A percentile compares a stretch with the other conserved stretches of the same genome.
Evolutionary conservation across 345 rosid genomes (phyloP).

Genomic region (Tarenaya hassleriana): DNA sequence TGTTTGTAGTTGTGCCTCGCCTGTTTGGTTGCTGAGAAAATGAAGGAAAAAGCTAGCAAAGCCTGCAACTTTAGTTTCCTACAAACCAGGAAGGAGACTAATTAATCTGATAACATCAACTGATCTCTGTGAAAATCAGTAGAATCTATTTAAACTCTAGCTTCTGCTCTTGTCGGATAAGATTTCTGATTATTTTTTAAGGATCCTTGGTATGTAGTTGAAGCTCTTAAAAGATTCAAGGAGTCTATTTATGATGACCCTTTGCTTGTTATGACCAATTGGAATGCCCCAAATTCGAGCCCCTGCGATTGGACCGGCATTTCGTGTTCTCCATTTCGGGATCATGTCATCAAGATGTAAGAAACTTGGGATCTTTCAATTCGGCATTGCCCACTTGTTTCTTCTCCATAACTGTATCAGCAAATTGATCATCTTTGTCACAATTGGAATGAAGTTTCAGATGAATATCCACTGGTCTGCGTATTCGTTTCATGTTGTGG

Average conservation of each 20-base stretch:
- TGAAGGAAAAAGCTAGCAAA: conserved; percentile 12
- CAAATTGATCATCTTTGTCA: too few species aligned
- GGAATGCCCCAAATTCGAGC: conserved; percentile 76
- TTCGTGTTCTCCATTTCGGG: conserved; percentile 47
- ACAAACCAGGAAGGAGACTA: too few species aligned
- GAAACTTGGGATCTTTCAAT: conserved; percentile 8
- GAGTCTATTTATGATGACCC: conserved; percentile 94
- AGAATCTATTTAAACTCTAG: conserved; percentile 16
- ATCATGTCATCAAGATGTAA: conserved; percentile 84
- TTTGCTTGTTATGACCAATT: conserved; percentile 56
- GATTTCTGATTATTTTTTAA: too few species aligned
- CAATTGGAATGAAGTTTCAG: too few species aligned
- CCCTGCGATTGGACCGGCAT: conserved; percentile 86
- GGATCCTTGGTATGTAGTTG: conserved; percentile 31
- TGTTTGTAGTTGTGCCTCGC: background rate
- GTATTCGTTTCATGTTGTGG: background rate
- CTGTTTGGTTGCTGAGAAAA: conserved; percentile 28
- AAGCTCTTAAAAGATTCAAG: conserved; percentile 68
- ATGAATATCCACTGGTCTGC: background rate
- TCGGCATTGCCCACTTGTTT: too few species aligned
- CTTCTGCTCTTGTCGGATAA: background rate
- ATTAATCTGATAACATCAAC: too few species aligned
- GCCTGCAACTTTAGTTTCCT: conserved; percentile 13
- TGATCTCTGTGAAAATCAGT: conserved; percentile 10
- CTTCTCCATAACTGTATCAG: too few species aligned